A percentile compares a stretch with the other conserved stretches of the same genome.
Evolutionary conservation across 139 green algal species (phyloP).

Genomic region (Klebsormidium nitens): DNA sequence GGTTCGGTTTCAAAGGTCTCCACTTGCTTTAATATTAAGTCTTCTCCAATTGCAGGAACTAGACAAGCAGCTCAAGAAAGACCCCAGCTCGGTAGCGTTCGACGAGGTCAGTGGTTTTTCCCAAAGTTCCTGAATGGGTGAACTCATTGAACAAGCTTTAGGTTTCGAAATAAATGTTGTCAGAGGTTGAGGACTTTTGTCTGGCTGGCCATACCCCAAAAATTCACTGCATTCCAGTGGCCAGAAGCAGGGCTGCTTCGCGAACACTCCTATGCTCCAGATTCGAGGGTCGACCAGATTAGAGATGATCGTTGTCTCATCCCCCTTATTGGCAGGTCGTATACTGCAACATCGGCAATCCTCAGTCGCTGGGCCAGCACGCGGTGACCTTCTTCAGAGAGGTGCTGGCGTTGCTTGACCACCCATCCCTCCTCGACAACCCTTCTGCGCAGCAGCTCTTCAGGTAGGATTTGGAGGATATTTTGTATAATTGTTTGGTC

Average conservation of each 20-base stretch:
- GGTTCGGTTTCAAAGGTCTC: too few species aligned
- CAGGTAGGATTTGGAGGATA: too few species aligned
- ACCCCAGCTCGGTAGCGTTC: constrained; percentile 33
- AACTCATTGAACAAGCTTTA: background rate
- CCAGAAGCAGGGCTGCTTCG: background rate
- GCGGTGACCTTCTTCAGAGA: constrained; percentile 45
- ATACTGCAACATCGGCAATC: constrained; percentile 49
- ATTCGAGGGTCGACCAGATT: background rate
- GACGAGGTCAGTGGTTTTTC: constrained; percentile 28
- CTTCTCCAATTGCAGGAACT: too few species aligned
- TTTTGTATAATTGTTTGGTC: too few species aligned
- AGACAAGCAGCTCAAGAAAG: constrained; percentile 14
- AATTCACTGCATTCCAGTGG: background rate
- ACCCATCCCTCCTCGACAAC: constrained; percentile 20
- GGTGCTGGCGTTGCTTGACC: constrained; percentile 37
- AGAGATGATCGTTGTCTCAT: too few species aligned
- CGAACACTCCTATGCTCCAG: background rate
- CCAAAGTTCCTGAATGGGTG: background rate
- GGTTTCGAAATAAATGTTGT: background rate
- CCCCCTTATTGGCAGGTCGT: constrained; percentile 37
- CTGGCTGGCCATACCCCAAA: background rate
- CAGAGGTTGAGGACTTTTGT: background rate
- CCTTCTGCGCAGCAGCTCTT: constrained; percentile 14
- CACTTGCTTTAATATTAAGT: too few species aligned
- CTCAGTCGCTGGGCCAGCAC: constrained; percentile 38